phyloP scores from a whole-genome alignment of 371 early-diverging fungal species.

The Mortierella sp. region DNA sequence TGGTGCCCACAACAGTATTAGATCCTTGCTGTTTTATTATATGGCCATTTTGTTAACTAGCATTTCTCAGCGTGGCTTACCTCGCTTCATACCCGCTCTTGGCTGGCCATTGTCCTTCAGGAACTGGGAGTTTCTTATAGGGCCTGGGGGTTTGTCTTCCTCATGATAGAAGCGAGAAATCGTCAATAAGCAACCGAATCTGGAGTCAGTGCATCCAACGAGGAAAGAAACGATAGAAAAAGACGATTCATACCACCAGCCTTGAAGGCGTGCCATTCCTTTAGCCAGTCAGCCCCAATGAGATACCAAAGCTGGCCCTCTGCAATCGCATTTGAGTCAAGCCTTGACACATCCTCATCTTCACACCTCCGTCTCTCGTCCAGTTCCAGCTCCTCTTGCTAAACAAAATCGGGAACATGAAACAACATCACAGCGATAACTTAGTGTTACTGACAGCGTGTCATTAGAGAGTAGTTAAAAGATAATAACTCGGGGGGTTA shows the following conservation, averaged over 20 bases:
- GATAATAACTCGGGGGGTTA: not conserved
- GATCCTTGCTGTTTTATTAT: too few species aligned
- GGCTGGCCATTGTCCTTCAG: conserved; percentile 54
- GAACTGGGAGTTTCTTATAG: conserved; percentile 49
- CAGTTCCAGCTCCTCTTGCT: conserved; percentile 48
- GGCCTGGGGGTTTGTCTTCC: conserved; percentile 50
- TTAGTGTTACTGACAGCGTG: not conserved
- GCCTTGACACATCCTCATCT: conserved; percentile 35
- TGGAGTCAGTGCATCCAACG: too few species aligned
- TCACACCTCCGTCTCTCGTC: conserved; percentile 52
- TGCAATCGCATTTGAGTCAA: conserved; percentile 49
- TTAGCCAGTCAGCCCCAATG: conserved; percentile 55
- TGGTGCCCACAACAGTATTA: too few species aligned
- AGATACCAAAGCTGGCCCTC: conserved; percentile 56
- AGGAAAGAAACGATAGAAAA: too few species aligned
- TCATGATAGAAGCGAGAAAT: too few species aligned
- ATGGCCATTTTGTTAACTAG: conserved; percentile 9
- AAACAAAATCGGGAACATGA: not conserved
- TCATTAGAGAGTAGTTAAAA: too few species aligned
- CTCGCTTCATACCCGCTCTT: conserved; percentile 56
- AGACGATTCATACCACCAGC: conserved; percentile 52
- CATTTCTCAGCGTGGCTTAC: conserved; percentile 4
- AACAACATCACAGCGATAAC: too few species aligned
- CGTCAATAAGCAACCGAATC: too few species aligned
- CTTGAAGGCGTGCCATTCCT: conserved; percentile 57